Conservation (phyloP, 371 early-diverging fungal genomes). For the Mortierella sp. region DNA sequence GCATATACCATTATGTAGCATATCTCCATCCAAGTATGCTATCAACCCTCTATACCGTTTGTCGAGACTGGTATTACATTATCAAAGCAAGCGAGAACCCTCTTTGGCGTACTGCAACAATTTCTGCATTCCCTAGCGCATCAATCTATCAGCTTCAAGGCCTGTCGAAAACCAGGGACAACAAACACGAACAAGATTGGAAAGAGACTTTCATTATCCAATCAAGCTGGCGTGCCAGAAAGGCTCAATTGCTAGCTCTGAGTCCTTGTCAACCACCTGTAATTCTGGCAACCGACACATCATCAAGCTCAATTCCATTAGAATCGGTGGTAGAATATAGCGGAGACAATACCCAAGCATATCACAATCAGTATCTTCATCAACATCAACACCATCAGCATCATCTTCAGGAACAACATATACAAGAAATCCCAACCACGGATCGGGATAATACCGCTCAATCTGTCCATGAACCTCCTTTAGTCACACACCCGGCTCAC, state of each 20-base stretch:
- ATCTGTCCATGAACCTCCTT: background rate
- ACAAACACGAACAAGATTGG: slow-evolving; percentile 9
- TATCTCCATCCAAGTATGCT: slow-evolving; percentile 12
- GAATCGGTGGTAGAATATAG: background rate
- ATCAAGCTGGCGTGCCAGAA: slow-evolving; percentile 12
- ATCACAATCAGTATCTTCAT: background rate
- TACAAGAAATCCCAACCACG: background rate
- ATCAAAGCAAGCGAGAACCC: slow-evolving; percentile 8
- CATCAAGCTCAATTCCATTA: background rate
- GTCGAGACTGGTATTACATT: slow-evolving; percentile 12
- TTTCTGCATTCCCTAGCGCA: slow-evolving; percentile 16
- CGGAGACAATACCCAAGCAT: background rate
- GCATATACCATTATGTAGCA: slow-evolving; percentile 16
- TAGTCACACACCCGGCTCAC: background rate
- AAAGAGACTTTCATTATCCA: slow-evolving; percentile 14
- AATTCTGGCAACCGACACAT: background rate
- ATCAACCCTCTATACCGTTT: slow-evolving; percentile 8
- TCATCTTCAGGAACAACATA: slow-evolving; percentile 8
- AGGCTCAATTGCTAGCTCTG: slow-evolving; percentile 8
- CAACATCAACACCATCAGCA: slow-evolving; percentile 13
- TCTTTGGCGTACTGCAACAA: slow-evolving; percentile 23
- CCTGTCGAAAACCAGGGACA: background rate
- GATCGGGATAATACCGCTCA: background rate
- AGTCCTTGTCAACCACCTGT: slow-evolving; percentile 2
- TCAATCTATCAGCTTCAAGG: background rate